phyloP scores from a whole-genome alignment of 768 basidiomycete genomes.

The Tulasnella sp. region DNA sequence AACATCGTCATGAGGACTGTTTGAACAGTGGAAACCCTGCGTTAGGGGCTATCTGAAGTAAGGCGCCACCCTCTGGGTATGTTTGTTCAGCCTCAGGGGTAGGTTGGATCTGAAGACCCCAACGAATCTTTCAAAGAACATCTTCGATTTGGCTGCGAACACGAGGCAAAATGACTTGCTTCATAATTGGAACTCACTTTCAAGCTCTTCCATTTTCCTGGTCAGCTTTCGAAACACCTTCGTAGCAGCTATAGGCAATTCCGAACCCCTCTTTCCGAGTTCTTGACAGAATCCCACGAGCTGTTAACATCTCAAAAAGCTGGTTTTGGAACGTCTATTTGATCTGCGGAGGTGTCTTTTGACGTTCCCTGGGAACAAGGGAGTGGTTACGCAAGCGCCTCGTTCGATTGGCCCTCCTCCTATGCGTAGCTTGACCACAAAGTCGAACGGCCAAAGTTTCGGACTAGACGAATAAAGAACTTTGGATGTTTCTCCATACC shows the following conservation, averaged over 20 bases:
- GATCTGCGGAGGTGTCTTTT: not conserved
- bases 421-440: not conserved
- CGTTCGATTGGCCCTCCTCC: not conserved
- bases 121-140: not conserved
- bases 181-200: not conserved
- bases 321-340: not conserved
- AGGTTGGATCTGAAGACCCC: not conserved
- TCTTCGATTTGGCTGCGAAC: not conserved
- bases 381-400: not conserved
- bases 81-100: not conserved
- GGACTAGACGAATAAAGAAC: not conserved
- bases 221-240: not conserved
- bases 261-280: not conserved
- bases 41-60: constrained; percentile 8
- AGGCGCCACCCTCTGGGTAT: not conserved
- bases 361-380: not conserved
- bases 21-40: not conserved
- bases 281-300: not conserved
- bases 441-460: not conserved
- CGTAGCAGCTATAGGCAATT: not conserved
- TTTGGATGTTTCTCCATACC: not conserved
- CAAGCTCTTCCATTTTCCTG: not conserved
- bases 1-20: not conserved
- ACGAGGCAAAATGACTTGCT: not conserved
- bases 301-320: not conserved